Conservation (phyloP, 768 basidiomycete species). For the Rhizopogon vinicolor region DNA sequence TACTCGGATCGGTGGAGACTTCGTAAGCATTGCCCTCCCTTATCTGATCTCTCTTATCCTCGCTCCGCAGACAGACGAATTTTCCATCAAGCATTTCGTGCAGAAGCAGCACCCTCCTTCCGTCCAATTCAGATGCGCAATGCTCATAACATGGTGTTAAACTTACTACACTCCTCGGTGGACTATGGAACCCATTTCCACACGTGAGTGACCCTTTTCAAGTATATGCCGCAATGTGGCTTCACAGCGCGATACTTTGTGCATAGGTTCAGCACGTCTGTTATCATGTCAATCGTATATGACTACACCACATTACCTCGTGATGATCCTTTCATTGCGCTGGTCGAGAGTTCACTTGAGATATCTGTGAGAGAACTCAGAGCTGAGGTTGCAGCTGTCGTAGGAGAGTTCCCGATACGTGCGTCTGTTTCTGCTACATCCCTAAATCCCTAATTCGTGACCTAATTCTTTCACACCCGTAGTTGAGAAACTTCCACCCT, state of each 20-base stretch:
- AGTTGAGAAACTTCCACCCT: constrained; percentile 17
- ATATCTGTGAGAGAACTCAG: constrained; percentile 10
- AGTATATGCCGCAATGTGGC: neutral
- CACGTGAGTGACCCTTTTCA: constrained; percentile 5
- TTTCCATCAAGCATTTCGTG: constrained; percentile 32
- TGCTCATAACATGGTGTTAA: constrained; percentile 23
- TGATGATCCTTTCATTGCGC: constrained; percentile 16
- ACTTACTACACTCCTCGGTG: constrained; percentile 18
- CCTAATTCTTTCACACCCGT: neutral
- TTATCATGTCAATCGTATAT: constrained; percentile 21
- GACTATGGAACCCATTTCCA: constrained; percentile 20
- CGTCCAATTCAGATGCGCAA: constrained; percentile 30
- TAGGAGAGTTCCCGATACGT: constrained; percentile 15
- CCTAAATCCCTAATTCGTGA: no score
- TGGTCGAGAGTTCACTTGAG: constrained; percentile 9
- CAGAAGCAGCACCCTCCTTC: constrained; percentile 22
- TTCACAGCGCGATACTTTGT: neutral
- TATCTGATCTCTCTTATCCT: neutral
- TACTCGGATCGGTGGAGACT: constrained; percentile 25
- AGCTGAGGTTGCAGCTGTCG: constrained; percentile 12
- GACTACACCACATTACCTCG: constrained; percentile 13
- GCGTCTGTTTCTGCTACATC: constrained; percentile 1
- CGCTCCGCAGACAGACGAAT: constrained; percentile 16
- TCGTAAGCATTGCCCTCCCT: constrained; percentile 4
- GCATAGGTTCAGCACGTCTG: constrained; percentile 15